phyloP scores from a whole-genome alignment of 1,139 yeast genomes.

The Saccharomycopsis hybrid region DNA sequence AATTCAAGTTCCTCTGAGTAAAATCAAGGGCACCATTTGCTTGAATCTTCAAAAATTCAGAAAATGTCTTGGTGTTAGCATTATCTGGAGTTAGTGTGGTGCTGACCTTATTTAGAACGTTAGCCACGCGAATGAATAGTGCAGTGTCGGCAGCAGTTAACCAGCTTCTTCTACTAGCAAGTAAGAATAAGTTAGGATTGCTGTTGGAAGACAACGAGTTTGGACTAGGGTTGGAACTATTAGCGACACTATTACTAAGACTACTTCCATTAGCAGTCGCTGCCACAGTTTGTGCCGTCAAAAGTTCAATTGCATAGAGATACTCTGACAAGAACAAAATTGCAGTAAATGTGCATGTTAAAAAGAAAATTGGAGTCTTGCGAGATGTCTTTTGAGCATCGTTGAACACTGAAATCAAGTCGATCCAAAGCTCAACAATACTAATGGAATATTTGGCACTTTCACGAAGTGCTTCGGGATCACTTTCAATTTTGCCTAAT shows the following conservation, averaged over 20 bases:
- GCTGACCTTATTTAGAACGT: constrained; percentile 50
- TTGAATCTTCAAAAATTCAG: constrained; percentile 50
- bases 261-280: constrained; percentile 26
- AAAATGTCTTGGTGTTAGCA: constrained; percentile 39
- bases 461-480: constrained; percentile 52
- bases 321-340: constrained; percentile 56
- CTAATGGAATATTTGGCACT: constrained; percentile 52
- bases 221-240: constrained; percentile 18
- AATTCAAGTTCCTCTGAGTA: constrained; percentile 26
- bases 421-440: constrained; percentile 62
- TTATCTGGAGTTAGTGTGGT: constrained; percentile 39
- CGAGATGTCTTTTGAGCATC: constrained; percentile 60
- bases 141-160: constrained; percentile 41
- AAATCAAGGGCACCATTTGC: constrained; percentile 51
- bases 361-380: constrained; percentile 68
- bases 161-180: not conserved
- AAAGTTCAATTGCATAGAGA: constrained; percentile 43
- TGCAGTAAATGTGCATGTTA: constrained; percentile 60
- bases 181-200: not conserved
- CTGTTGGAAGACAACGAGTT: not conserved
- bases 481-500: constrained; percentile 37
- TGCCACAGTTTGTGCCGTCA: not conserved
- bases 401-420: constrained; percentile 53
- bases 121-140: constrained; percentile 46
- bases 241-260: constrained; percentile 33